Conservation (phyloP, 768 basidiomycete genomes). For the Tulasnella sp. region DNA sequence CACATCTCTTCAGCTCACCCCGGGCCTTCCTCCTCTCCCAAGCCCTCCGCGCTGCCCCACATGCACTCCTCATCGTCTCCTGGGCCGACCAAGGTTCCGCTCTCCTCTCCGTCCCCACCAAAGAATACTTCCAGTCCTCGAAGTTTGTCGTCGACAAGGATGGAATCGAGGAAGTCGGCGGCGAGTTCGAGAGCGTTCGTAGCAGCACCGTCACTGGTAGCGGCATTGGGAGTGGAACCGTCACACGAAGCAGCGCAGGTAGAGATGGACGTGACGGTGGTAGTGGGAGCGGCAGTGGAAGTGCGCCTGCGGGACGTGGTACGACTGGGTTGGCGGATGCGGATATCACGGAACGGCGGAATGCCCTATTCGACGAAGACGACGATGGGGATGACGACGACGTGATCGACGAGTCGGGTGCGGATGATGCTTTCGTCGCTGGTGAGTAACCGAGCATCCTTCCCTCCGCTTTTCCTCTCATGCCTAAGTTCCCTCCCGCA, state of each 20-base stretch:
- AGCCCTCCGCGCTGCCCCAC: slow-evolving; percentile 50
- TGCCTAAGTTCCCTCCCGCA: slow-evolving; percentile 25
- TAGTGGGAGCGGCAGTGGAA: not conserved
- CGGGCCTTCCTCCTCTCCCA: slow-evolving; percentile 68
- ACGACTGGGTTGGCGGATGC: not conserved
- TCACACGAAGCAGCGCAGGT: not conserved
- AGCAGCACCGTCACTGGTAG: slow-evolving; percentile 11
- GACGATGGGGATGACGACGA: slow-evolving; percentile 19
- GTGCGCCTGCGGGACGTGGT: not conserved
- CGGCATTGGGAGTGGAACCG: not conserved
- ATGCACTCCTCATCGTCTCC: slow-evolving; percentile 68
- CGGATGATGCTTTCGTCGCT: slow-evolving; percentile 41
- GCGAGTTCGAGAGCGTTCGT: slow-evolving; percentile 16
- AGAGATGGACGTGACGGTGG: not conserved
- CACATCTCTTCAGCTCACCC: slow-evolving; percentile 49
- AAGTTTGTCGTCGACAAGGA: slow-evolving; percentile 52
- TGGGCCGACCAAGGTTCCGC: slow-evolving; percentile 75
- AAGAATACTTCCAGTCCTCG: slow-evolving; percentile 76
- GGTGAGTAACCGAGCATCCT: slow-evolving; percentile 31
- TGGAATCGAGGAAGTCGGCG: slow-evolving; percentile 9
- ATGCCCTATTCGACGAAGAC: slow-evolving; percentile 7
- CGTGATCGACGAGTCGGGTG: slow-evolving; percentile 32
- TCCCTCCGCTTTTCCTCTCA: slow-evolving; percentile 38
- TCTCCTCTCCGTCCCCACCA: slow-evolving; percentile 65
- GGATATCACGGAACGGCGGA: slow-evolving; percentile 21